phyloP scores from a whole-genome alignment of 1,284 basidiomycete species.

The Vanrija sp. region DNA sequence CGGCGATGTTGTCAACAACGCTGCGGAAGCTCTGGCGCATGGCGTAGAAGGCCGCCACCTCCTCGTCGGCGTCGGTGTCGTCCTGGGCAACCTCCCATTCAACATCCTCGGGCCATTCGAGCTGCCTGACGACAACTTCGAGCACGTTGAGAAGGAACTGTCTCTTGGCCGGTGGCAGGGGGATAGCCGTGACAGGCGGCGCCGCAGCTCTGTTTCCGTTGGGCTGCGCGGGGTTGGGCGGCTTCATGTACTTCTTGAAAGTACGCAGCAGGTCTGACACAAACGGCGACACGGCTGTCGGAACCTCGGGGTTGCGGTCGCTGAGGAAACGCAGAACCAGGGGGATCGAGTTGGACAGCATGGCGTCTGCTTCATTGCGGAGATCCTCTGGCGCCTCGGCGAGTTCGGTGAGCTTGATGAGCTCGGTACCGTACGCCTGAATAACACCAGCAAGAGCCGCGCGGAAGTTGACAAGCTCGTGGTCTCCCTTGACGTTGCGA shows the following conservation, averaged over 20 bases:
- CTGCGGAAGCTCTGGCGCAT: slow-evolving; percentile 61
- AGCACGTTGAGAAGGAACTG: slow-evolving; percentile 77
- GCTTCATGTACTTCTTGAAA: slow-evolving; percentile 27
- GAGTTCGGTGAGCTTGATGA: slow-evolving; percentile 66
- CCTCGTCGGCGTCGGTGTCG: slow-evolving; percentile 81
- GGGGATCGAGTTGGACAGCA: slow-evolving; percentile 70
- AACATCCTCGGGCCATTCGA: slow-evolving; percentile 57
- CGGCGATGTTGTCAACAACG: slow-evolving; percentile 91
- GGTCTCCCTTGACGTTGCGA: slow-evolving; percentile 61
- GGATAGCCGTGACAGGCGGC: slow-evolving; percentile 18
- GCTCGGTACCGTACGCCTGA: slow-evolving; percentile 76
- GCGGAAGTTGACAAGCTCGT: slow-evolving; percentile 78
- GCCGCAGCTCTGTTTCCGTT: slow-evolving; percentile 11
- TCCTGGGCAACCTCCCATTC: slow-evolving; percentile 83
- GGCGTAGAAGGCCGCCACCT: slow-evolving; percentile 74
- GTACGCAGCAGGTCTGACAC: slow-evolving; percentile 68
- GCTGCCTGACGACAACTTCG: slow-evolving; percentile 73
- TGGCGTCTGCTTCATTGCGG: slow-evolving; percentile 62
- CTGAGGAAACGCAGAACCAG: slow-evolving; percentile 83
- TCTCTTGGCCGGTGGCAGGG: slow-evolving; percentile 63
- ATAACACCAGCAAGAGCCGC: slow-evolving; percentile 83
- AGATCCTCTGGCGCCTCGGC: slow-evolving; percentile 59
- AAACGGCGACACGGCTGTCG: slow-evolving; percentile 75
- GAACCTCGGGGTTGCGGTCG: slow-evolving; percentile 82
- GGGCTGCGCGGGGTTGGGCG: slow-evolving; percentile 5